phyloP scores from a whole-genome alignment of 2,329 filamentous ascomycete genomes.

The Daldinia eschscholtzii region DNA sequence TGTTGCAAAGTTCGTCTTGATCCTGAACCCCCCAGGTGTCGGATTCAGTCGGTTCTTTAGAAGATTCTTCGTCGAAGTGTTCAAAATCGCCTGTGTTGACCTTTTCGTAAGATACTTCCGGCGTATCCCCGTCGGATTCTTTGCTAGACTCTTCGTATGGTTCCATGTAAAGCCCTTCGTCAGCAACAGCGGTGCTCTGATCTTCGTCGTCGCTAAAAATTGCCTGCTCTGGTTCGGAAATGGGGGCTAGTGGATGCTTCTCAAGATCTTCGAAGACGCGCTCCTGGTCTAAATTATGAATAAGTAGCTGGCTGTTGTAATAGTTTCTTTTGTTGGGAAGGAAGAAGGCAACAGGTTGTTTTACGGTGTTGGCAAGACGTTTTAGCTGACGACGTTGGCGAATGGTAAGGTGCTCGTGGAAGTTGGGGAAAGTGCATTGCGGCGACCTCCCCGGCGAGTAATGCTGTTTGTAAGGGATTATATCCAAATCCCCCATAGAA shows the following conservation, averaged over 20 bases:
- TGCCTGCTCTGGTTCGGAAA: background rate
- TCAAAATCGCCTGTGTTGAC: too few relatives aligned
- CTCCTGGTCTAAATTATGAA: conserved; percentile 8
- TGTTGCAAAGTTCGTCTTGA: background rate
- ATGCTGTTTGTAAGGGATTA: background rate
- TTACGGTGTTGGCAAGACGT: background rate
- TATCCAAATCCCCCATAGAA: background rate
- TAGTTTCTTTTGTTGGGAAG: background rate
- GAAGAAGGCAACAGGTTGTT: conserved; percentile 3
- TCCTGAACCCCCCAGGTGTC: too few relatives aligned
- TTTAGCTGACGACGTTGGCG: conserved; percentile 9
- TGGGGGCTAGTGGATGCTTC: background rate
- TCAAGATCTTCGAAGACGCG: background rate
- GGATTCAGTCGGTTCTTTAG: background rate
- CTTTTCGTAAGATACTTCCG: too few relatives aligned
- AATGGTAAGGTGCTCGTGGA: background rate
- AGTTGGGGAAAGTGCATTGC: background rate
- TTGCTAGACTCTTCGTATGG: too few relatives aligned
- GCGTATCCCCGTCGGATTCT: too few relatives aligned
- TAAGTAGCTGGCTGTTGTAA: background rate
- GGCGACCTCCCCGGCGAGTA: background rate
- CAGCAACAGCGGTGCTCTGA: background rate
- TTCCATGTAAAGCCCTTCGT: background rate
- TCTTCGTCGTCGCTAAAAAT: background rate
- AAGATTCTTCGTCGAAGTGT: background rate